Conservation (phyloP, 768 basidiomycete genomes). For the Hericium alpestre region DNA sequence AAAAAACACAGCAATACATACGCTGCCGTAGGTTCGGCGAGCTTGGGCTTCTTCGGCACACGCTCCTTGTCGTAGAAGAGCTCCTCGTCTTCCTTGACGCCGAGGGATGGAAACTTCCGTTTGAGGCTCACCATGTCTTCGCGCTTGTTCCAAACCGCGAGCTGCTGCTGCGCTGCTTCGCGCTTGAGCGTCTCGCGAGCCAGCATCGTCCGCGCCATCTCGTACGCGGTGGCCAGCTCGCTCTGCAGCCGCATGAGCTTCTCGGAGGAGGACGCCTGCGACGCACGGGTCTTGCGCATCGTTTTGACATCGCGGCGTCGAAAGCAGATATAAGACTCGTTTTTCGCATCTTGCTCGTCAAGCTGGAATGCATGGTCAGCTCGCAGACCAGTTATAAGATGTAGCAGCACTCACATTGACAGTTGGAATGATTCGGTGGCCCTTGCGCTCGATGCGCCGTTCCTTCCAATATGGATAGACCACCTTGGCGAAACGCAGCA, state of each 20-base stretch:
- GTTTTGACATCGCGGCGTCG: constrained; percentile 90
- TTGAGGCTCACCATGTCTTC: constrained; percentile 70
- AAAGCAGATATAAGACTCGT: constrained; percentile 96
- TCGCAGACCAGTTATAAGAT: not conserved
- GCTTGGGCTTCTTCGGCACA: constrained; percentile 47
- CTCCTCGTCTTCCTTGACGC: constrained; percentile 57
- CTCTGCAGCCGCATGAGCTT: constrained; percentile 71
- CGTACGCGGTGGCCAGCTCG: constrained; percentile 63
- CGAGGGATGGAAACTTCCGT: constrained; percentile 52
- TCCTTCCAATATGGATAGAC: constrained; percentile 89
- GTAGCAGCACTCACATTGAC: constrained; percentile 58
- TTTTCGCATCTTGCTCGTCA: constrained; percentile 82
- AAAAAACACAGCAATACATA: constrained; percentile 13
- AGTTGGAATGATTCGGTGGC: constrained; percentile 75
- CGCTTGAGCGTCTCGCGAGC: constrained; percentile 71
- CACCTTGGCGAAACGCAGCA: constrained; percentile 60
- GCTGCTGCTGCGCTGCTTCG: constrained; percentile 45
- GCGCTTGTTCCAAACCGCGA: constrained; percentile 71
- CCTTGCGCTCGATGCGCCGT: constrained; percentile 67
- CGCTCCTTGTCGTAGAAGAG: constrained; percentile 63
- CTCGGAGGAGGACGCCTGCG: constrained; percentile 82
- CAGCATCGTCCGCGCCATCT: constrained; percentile 60
- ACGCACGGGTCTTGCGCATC: constrained; percentile 86
- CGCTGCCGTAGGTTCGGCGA: constrained; percentile 14
- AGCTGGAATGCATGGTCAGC: constrained; percentile 31